Evolutionary conservation across 2,329 filamentous ascomycete species (phyloP).

Genomic region (Fusarium sp.): DNA sequence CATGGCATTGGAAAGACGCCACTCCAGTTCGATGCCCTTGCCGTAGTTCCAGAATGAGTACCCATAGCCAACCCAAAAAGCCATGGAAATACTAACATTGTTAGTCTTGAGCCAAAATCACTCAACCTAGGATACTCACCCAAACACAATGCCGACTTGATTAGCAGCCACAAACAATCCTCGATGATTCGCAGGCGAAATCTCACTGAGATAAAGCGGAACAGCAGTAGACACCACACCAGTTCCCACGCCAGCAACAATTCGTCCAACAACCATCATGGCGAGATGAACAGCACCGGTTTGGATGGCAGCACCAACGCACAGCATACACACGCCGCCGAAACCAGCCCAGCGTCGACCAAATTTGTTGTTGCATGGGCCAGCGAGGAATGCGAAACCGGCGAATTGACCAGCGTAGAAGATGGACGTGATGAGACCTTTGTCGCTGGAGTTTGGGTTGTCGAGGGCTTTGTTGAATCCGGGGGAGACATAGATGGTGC

Average conservation of each 20-base stretch:
- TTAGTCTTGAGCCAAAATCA: not conserved
- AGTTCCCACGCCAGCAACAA: conserved; percentile 21
- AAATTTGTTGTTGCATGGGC: conserved; percentile 15
- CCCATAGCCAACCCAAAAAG: conserved; percentile 29
- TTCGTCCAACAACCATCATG: conserved; percentile 25
- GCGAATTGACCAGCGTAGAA: conserved; percentile 22
- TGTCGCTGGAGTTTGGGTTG: conserved; percentile 9
- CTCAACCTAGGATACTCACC: not conserved
- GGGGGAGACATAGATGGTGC: conserved; percentile 22
- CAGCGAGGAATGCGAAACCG: conserved; percentile 16
- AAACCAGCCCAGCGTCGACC: conserved; percentile 20
- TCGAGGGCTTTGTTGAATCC: conserved; percentile 25
- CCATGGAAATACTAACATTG: conserved; percentile 9
- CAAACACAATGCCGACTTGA: conserved; percentile 23
- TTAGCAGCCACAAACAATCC: conserved; percentile 28
- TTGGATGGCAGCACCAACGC: conserved; percentile 22
- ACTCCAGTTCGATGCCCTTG: conserved; percentile 19
- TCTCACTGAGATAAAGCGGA: conserved; percentile 24
- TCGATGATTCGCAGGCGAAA: conserved; percentile 19
- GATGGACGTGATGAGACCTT: conserved; percentile 24
- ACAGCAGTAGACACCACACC: conserved; percentile 21
- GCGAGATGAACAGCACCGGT: conserved; percentile 28
- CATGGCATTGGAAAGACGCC: conserved; percentile 23
- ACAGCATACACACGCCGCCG: conserved; percentile 15
- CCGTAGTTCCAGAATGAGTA: conserved; percentile 27